Base-by-base conservation (phyloP, 2,329 filamentous ascomycete genomes). In the Nemania sp. region DNA sequence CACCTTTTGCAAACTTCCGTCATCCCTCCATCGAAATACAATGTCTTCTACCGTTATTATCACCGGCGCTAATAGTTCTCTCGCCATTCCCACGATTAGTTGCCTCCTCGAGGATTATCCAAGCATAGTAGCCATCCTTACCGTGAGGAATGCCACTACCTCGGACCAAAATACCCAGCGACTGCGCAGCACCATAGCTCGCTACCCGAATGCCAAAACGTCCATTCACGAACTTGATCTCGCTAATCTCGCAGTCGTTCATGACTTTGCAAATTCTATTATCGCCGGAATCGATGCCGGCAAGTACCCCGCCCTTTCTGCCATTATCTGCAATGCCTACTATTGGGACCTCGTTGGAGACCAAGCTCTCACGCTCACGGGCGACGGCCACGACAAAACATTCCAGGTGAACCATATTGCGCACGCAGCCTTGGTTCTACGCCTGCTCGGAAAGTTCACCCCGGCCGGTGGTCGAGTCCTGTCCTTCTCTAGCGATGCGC, bases 381-480 rank as follows among this genome's bases (percentile, higher is more conserved):
- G 47, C 0, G 80, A 82, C 62, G 75, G 76, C 13, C 80, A 76
- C 35, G 81, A 83, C 47, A 77, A 78, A 51, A 80, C 78, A 1
- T 76, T 83, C 20, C 80, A 82, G 67, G 76, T 82, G 5, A 75
- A 72, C 54, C 77, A 82, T 63, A 70, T 83, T 41, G 73, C 79
- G 1, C 69, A 83, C 15, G 73, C 80, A 3, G 72, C 72, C 13
- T 55, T 74, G 7, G 64, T 74, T 1, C 70, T 82, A 29, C 77
- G 76, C 11, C 73, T 82, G 0, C 79, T 85, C 79, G 81, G 88
- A 55, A 89, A 88, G 72, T 91, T 89, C 80, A 88, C 90, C 1
- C 43, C 45, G 73, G 86, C 89, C 57, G 88, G 90, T 70, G 90
- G 90, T 29, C 75, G 78, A 55, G 91, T 92, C 86, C 87, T 89